Evolutionary conservation across 345 rosid genomes (phyloP).

Genomic region (Eucalyptus albens): DNA sequence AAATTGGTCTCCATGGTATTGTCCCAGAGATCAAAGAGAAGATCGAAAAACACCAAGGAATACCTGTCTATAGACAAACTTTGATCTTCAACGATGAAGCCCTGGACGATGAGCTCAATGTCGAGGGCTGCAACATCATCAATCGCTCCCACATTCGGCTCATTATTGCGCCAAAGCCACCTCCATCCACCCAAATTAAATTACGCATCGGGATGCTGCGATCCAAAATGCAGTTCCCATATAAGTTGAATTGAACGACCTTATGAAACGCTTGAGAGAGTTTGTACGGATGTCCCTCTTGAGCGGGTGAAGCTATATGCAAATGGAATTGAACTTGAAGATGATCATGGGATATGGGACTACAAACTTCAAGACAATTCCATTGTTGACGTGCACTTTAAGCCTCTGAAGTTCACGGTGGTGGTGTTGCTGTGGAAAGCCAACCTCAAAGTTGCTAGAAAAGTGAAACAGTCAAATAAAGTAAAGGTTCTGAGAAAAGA

Average conservation of each 20-base stretch:
- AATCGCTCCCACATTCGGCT: conserved; percentile 9
- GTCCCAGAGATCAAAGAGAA: conserved; percentile 20
- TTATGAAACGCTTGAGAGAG: conserved; percentile 19
- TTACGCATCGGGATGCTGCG: conserved; percentile 19
- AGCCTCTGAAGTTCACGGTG: conserved; percentile 18
- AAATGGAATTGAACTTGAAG: conserved; percentile 15
- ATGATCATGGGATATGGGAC: conserved; percentile 2
- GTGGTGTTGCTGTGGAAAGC: conserved; percentile 10
- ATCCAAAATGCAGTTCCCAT: not conserved
- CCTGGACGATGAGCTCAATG: conserved; percentile 7
- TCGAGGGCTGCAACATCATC: conserved; percentile 4
- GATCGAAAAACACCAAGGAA: conserved; percentile 4
- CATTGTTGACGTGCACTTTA: conserved; percentile 11
- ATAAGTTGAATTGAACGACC: conserved; percentile 19
- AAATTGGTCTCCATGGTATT: conserved; percentile 15
- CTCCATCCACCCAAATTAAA: not conserved
- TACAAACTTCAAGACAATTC: conserved; percentile 13
- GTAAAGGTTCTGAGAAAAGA: conserved; percentile 15
- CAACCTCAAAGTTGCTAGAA: conserved; percentile 2
- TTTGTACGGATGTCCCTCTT: conserved; percentile 13
- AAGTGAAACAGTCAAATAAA: conserved; percentile 5
- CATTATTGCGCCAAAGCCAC: not conserved
- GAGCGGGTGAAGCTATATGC: conserved; percentile 12
- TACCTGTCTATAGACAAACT: conserved; percentile 10
- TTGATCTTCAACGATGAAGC: conserved; percentile 13